phyloP scores from a whole-genome alignment of 2,329 filamentous ascomycete species.

The Chrysoporthe deuterocubensis region DNA sequence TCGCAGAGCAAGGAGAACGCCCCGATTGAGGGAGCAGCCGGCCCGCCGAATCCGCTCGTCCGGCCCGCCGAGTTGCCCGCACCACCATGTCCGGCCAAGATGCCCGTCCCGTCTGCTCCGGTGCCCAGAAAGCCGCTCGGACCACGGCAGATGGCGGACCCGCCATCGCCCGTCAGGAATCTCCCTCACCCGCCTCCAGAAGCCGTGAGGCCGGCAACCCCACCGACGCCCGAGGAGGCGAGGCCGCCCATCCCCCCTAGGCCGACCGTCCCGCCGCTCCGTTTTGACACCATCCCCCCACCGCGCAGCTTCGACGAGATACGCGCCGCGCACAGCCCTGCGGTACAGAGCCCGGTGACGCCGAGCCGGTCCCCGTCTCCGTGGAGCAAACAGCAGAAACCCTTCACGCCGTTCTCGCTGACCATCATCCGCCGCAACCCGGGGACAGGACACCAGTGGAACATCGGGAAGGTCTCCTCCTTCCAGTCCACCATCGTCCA shows the following conservation, averaged over 20 bases:
- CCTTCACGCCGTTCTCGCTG: constrained; percentile 54
- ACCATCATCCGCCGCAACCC: constrained; percentile 77
- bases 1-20: constrained; percentile 30
- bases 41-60: background rate
- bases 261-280: background rate
- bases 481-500: constrained; percentile 49
- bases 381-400: constrained; percentile 36
- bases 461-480: constrained; percentile 68
- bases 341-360: constrained; percentile 16
- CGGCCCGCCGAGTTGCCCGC: constrained; percentile 7
- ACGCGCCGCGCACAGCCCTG: constrained; percentile 1
- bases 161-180: constrained; percentile 18
- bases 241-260: constrained; percentile 10
- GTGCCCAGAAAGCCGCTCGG: constrained; percentile 30
- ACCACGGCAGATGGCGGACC: constrained; percentile 23
- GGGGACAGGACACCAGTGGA: constrained; percentile 72
- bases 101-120: background rate
- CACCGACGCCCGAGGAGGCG: background rate
- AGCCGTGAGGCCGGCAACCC: constrained; percentile 6
- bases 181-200: constrained; percentile 4
- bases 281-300: constrained; percentile 2
- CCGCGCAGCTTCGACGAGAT: constrained; percentile 22
- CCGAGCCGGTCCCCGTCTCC: constrained; percentile 43
- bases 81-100: constrained; percentile 6
- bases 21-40: constrained; percentile 27